These are phyloP conservation scores for Panicum hallii DNA, from an alignment of 202 grass and related monocot species.

Conservation along the genomic window DNA sequence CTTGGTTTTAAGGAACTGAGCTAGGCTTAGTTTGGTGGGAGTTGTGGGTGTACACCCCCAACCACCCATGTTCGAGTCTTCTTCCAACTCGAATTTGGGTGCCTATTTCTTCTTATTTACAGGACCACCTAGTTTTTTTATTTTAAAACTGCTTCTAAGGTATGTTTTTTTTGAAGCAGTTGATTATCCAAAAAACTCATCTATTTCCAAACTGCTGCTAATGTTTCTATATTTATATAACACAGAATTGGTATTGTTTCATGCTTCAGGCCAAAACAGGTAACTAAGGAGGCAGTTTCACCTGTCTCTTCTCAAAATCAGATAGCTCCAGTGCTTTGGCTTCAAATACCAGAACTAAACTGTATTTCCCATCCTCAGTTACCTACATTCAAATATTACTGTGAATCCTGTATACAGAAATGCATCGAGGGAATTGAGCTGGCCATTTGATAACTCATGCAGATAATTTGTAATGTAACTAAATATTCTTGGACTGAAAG, in stretches of 20 bases:
- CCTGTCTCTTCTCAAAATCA: slow-evolving; percentile 98
- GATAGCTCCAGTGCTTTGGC: slow-evolving; percentile 86
- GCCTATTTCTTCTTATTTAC: too few relatives aligned
- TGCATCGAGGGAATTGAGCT: neutral
- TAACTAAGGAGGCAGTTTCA: slow-evolving; percentile 44
- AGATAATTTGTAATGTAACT: neutral
- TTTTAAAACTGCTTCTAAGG: too few relatives aligned
- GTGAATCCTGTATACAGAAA: slow-evolving; percentile 28
- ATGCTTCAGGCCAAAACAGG: slow-evolving; percentile 5
- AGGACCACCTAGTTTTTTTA: too few relatives aligned
- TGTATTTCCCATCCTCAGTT: slow-evolving; percentile 80
- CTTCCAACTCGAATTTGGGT: too few relatives aligned
- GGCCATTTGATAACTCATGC: neutral
- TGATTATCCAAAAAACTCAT: too few relatives aligned
- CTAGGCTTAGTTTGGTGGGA: too few relatives aligned
- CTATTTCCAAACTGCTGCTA: slow-evolving; percentile 12
- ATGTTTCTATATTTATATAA: neutral
- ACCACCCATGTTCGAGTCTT: too few relatives aligned
- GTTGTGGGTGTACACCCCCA: too few relatives aligned
- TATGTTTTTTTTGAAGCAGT: too few relatives aligned
- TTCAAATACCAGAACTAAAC: slow-evolving; percentile 80
- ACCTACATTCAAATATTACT: slow-evolving; percentile 64
- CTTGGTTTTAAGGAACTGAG: too few relatives aligned
- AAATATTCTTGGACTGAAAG: slow-evolving; percentile 7
- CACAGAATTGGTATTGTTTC: neutral